Evolutionary conservation across 169 alveolate genomes (phyloP), one percentile per base, ranked within the genome.

Genomic region (Plasmodium malariae): DNA sequence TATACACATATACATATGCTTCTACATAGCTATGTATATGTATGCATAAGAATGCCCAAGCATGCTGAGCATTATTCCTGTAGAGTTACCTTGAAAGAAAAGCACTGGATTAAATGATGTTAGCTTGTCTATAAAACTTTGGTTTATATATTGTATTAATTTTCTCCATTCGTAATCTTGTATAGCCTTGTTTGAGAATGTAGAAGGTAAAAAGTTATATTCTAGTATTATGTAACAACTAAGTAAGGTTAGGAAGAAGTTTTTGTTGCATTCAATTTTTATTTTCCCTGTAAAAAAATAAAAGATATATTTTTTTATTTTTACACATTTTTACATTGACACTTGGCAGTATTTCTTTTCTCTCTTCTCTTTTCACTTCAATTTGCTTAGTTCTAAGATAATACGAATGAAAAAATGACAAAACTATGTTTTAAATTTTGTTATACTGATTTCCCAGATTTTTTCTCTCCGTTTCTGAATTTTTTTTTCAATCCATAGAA

Each of bases 191-290:
- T 65, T 55, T 69, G 36, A 55, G 9, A 57, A 51, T 30, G 80
- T 26, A 19, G 34, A 51, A 14, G 26, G 11, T 21, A 83, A 65
- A 57, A 65, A 65, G 19, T 80, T 83, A 51, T 80, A 67, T 30
- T 70, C 71, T 21, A 65, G 30, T 57, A 80, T 24, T 2, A 80
- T 21, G 57, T 30, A 65, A 28, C 72, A 65, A 30, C 49, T 65
- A 28, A 49, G 37, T 14, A 80, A 17, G 17, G 78, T 34, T 19
- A 24, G 21, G 6, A 24, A 21, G 26, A 54, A 1, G 19, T 62
- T 63, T 30, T 32, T 69, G 71, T 65, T 80, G 60, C 19, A 80
- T 55, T 80, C 83, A 28, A 80, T 49, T 57, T 80, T 80, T 80
- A 80, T 36, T 51, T 65, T 80, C 1, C 48, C 90, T 80, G 63